Evolutionary conservation across 169 alveolate genomes (phyloP).

Genomic region (Besnoitia besnoiti): DNA sequence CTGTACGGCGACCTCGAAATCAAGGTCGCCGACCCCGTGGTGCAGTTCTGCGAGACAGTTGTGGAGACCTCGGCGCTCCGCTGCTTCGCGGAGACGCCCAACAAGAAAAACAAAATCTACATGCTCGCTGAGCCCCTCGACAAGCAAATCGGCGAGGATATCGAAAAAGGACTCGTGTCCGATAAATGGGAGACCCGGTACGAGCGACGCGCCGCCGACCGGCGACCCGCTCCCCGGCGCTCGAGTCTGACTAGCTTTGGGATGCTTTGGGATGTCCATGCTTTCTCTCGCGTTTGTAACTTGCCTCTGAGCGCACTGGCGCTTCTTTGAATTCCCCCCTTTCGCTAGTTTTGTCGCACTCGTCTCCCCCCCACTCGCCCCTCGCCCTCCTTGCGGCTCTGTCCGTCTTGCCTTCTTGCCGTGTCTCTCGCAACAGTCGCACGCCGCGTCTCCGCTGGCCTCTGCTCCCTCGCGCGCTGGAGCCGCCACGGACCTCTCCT

Average conservation of each 20-base stretch:
- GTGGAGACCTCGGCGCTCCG: conserved; percentile 95
- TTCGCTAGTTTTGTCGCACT: not conserved
- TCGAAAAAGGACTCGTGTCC: conserved; percentile 65
- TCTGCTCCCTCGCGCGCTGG: not conserved
- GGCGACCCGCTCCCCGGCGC: not conserved
- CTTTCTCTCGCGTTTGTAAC: not conserved
- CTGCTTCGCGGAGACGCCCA: conserved; percentile 96
- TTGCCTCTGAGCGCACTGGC: not conserved
- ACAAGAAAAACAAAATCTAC: conserved; percentile 91
- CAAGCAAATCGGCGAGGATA: conserved; percentile 74
- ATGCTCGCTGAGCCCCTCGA: conserved; percentile 97
- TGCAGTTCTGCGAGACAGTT: conserved; percentile 95
- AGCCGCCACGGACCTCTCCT: not conserved
- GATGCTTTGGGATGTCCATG: not conserved
- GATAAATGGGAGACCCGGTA: conserved; percentile 63
- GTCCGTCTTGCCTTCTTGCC: not conserved
- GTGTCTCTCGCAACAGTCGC: not conserved
- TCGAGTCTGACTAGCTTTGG: not conserved
- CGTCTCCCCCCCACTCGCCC: not conserved
- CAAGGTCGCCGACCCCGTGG: conserved; percentile 93
- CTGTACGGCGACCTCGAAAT: conserved; percentile 98
- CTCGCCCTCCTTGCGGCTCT: not conserved
- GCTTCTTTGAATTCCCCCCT: not conserved
- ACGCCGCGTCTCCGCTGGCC: not conserved
- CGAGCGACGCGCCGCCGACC: not conserved